phyloP scores from a whole-genome alignment of 371 early-diverging fungal genomes.

The Apophysomyces variabilis region DNA sequence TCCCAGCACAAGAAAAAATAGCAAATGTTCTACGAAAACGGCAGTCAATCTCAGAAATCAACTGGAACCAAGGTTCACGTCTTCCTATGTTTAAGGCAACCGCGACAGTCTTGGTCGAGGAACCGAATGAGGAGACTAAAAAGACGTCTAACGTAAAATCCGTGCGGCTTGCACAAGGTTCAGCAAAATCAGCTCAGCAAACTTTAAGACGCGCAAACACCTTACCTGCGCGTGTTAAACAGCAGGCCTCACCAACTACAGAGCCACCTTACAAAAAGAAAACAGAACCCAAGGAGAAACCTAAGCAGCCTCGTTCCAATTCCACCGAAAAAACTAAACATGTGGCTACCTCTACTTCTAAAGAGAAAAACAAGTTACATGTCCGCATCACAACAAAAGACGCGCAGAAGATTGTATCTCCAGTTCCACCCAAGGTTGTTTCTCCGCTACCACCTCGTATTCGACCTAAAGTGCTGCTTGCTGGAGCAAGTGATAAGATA shows the following conservation, averaged over 20 bases:
- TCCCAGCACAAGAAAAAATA: slow-evolving; percentile 41
- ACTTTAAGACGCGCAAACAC: slow-evolving; percentile 28
- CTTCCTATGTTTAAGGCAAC: slow-evolving; percentile 43
- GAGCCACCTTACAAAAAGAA: not conserved
- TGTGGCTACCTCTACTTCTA: not conserved
- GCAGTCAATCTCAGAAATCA: slow-evolving; percentile 37
- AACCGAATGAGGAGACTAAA: not conserved
- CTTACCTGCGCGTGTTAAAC: slow-evolving; percentile 19
- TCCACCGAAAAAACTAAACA: not conserved
- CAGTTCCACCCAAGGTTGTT: not conserved
- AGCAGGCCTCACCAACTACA: not conserved
- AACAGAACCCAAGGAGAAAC: not conserved
- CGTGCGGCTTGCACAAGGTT: slow-evolving; percentile 17
- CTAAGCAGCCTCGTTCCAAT: not conserved
- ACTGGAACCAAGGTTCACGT: slow-evolving; percentile 49
- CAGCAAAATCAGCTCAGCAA: slow-evolving; percentile 14
- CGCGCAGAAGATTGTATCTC: not conserved
- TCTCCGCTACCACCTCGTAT: not conserved
- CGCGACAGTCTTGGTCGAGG: slow-evolving; percentile 3
- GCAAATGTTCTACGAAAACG: slow-evolving; percentile 40
- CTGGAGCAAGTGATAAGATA: slow-evolving; percentile 7
- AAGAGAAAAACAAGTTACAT: not conserved
- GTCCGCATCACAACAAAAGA: not conserved
- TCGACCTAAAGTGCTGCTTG: slow-evolving; percentile 22
- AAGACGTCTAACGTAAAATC: slow-evolving; percentile 4